Percentiles rank a stretch among this genome's conserved stretches.
Conservation (phyloP, 805 yeast species). For the Cyberlindnera mrakii region DNA sequence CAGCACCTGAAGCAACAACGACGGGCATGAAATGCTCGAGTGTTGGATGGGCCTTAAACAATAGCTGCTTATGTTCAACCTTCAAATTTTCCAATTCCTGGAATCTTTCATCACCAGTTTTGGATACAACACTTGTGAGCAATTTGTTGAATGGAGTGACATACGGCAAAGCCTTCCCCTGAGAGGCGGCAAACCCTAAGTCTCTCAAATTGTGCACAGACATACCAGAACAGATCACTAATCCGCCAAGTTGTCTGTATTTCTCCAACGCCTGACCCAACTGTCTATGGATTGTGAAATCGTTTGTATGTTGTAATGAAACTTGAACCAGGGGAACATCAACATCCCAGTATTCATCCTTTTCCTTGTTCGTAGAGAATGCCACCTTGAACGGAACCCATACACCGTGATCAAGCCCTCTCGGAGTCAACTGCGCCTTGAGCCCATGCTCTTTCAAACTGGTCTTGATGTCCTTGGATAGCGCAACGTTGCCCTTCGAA, state of each 20-base stretch:
- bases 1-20: conserved; percentile 53
- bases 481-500: conserved; percentile 33
- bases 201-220: conserved; percentile 72
- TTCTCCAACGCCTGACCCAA: conserved; percentile 51
- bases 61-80: conserved; percentile 25
- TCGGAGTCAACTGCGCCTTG: conserved; percentile 34
- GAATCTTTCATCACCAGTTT: conserved; percentile 28
- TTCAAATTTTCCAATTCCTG: conserved; percentile 32
- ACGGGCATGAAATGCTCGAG: conserved; percentile 69
- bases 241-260: conserved; percentile 45
- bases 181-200: conserved; percentile 27
- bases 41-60: conserved; percentile 64
- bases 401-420: conserved; percentile 80
- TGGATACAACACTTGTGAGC: conserved; percentile 33
- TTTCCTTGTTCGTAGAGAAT: conserved; percentile 35
- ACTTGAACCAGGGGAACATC: conserved; percentile 38
- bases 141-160: conserved; percentile 44
- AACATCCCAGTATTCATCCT: conserved; percentile 20
- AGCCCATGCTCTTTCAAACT: conserved; percentile 39
- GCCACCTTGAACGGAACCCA: conserved; percentile 80
- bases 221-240: conserved; percentile 69
- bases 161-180: conserved; percentile 36
- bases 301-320: conserved; percentile 28
- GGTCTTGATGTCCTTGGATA: conserved; percentile 40
- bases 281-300: conserved; percentile 40